A percentile compares a stretch with the other conserved stretches of the same genome.
These are phyloP conservation scores for Trametes cubensis DNA, from an alignment of 768 basidiomycete species.

Conservation along the genomic window DNA sequence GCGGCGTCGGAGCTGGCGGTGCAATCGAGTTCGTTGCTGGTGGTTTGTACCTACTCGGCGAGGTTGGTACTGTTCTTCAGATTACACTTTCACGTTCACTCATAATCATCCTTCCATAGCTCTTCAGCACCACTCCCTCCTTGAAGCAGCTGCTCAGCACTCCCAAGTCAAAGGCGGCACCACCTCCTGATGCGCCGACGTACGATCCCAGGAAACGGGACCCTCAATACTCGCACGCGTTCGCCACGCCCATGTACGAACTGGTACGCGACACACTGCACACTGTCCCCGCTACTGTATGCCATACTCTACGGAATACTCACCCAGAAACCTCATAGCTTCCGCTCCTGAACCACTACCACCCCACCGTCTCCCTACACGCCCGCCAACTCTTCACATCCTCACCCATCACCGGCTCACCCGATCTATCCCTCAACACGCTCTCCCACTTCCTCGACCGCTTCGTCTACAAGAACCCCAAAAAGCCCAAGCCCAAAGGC, in stretches of 20 bases:
- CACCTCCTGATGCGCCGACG: conserved; percentile 5
- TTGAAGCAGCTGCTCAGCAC: conserved; percentile 47
- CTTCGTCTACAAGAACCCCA: conserved; percentile 96
- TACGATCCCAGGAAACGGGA: conserved; percentile 94
- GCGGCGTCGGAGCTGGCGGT: conserved; percentile 59
- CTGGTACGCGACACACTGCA: conserved; percentile 54
- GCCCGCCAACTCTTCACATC: conserved; percentile 77
- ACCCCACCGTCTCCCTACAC: conserved; percentile 87
- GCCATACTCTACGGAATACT: no score
- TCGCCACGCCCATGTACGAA: conserved; percentile 84
- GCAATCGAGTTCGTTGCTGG: conserved; percentile 89
- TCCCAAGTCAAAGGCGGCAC: conserved; percentile 18
- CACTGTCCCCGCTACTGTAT: no score
- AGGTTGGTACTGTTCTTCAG: conserved; percentile 52
- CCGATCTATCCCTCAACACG: conserved; percentile 91
- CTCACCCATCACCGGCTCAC: conserved; percentile 75
- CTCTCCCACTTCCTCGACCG: conserved; percentile 95
- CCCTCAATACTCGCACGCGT: conserved; percentile 83
- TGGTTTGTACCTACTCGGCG: conserved; percentile 82
- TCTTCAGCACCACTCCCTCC: conserved; percentile 52
- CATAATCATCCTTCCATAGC: conserved; percentile 35
- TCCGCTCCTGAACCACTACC: conserved; percentile 83
- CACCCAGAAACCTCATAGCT: conserved; percentile 38
- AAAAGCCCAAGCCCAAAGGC: conserved; percentile 72
- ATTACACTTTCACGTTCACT: no score